phyloP scores from a whole-genome alignment of 1,284 basidiomycete species.

The Trichosporon asahii region DNA sequence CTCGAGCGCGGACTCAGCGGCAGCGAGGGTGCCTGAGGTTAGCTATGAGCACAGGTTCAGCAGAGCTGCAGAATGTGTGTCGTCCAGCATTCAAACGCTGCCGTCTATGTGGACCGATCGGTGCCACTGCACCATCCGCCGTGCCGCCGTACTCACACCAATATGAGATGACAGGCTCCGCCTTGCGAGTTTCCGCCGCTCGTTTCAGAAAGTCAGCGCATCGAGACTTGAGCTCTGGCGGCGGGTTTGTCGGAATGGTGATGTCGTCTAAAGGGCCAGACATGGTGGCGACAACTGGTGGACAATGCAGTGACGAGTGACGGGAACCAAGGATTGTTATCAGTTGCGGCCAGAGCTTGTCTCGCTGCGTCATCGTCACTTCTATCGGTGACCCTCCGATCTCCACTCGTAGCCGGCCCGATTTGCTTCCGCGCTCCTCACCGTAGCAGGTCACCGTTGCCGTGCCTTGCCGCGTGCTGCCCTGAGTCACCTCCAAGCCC shows the following conservation, averaged over 20 bases:
- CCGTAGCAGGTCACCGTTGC: not conserved
- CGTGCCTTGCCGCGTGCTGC: not conserved
- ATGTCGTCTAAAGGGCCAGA: constrained; percentile 35
- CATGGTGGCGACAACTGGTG: constrained; percentile 16
- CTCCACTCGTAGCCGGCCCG: not conserved
- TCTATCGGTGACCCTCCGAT: not conserved
- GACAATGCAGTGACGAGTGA: not conserved
- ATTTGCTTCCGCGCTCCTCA: not conserved
- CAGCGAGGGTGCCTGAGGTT: constrained; percentile 74
- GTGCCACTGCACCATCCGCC: not conserved
- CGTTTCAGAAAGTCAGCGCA: constrained; percentile 76
- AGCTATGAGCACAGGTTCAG: constrained; percentile 2
- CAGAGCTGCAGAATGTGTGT: no score
- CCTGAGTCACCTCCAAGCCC: not conserved
- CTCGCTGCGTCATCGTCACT: not conserved
- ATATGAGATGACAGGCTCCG: constrained; percentile 84
- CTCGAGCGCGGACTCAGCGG: constrained; percentile 78
- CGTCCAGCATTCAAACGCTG: not conserved
- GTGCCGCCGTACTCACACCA: constrained; percentile 72
- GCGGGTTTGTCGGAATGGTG: constrained; percentile 47
- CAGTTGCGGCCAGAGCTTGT: not conserved
- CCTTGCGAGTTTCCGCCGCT: constrained; percentile 73
- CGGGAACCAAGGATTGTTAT: not conserved
- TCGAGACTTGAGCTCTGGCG: constrained; percentile 56
- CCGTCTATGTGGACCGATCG: not conserved